phyloP scores from a whole-genome alignment of 441 rosid genomes.

The Populus hybrid region DNA sequence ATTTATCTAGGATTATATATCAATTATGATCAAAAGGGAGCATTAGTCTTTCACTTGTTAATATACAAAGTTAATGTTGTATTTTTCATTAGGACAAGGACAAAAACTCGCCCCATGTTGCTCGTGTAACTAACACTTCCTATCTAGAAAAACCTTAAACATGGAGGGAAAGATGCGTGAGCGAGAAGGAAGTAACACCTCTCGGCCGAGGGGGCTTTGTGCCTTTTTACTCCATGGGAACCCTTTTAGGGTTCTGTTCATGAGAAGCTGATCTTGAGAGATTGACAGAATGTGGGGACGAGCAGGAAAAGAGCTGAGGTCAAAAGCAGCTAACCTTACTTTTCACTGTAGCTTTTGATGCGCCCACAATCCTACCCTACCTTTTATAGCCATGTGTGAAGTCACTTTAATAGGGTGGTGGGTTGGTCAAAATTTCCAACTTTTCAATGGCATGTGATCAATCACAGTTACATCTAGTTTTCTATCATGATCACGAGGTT shows the following conservation, averaged over 20 bases:
- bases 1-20: conserved; percentile 4
- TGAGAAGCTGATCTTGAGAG: not conserved
- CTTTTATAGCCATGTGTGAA: not conserved
- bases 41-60: conserved; percentile 20
- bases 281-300: not conserved
- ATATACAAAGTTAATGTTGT: not conserved
- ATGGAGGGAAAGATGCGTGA: not conserved
- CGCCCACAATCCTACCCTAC: conserved; percentile 28
- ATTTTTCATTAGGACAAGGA: not conserved
- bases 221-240: not conserved
- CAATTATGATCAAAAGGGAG: conserved; percentile 8
- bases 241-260: not conserved
- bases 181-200: not conserved
- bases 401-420: conserved; percentile 5
- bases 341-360: conserved; percentile 23
- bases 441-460: conserved; percentile 11
- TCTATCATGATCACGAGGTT: not conserved
- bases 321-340: conserved; percentile 23
- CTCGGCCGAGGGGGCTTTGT: conserved; percentile 3
- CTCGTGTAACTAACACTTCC: not conserved
- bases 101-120: not conserved
- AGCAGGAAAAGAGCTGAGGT: conserved; percentile 5
- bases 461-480: not conserved
- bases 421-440: conserved; percentile 24
- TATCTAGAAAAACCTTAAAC: not conserved